Evolutionary conservation across 805 yeast species (phyloP), one percentile per base, ranked within the genome.

Genomic region (Pichia gijzeniarum): DNA sequence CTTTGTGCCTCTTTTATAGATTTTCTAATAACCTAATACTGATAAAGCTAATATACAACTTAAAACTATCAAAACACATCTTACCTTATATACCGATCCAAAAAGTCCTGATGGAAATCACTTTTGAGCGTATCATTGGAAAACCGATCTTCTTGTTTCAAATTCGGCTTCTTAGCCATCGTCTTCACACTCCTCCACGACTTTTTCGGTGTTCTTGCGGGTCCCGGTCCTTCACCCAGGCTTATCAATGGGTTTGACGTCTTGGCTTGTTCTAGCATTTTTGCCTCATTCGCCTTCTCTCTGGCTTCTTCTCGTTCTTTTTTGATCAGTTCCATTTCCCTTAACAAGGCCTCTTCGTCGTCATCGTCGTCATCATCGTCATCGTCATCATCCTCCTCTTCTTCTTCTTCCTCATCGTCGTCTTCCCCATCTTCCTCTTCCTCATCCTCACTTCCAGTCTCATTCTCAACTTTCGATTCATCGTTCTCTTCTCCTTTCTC

Each of bases 321-420:
- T 44, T 64, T 66, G 25, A 73, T 56, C 45, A 65, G 65, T 34
- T 63, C 67, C 31, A 72, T 54, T 47, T 73, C 76, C 45, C 55
- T 50, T 25, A 70, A 36, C 4, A 73, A 57, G n/a, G 62, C 85
- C 30, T 70, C 80, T n/a, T 73, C 80, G 22, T 75, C 79, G 32
- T 76, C 80, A 40, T 70, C 66, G 37, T 74, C 76, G 22, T 70
- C 62, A 25, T 63, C 72, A 7, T 10, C 9, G 4, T 41, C 56
- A 18, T 51, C 57, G 12, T 67, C 68, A 9, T 52, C 61, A 7
- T 55, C 57, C 3, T 34, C 44, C 16, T 41, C 33, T 4, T 19
- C 38, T n/a, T 44, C n/a, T n/a, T n/a, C n/a, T n/a, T n/a, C n/a
- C n/a, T n/a, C n/a, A n/a, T n/a, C n/a, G n/a, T n/a, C n/a, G n/a